Percentiles rank a stretch among this genome's conserved stretches.
These are phyloP conservation scores for Rhododendron williamsianum DNA, from an alignment of 148 eudicot species.

Conservation along the genomic window DNA sequence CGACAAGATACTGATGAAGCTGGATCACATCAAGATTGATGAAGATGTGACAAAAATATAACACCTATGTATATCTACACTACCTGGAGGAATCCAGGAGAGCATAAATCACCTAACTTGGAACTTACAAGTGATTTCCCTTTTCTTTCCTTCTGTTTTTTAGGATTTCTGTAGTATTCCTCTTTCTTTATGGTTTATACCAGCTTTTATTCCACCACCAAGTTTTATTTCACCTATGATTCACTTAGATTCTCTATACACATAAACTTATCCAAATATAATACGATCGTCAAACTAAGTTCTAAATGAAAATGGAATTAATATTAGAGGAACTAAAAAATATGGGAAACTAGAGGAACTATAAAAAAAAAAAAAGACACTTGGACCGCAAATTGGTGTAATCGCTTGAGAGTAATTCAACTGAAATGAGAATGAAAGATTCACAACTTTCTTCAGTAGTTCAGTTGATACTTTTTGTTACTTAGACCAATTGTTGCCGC, in stretches of 20 bases:
- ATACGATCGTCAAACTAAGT: background rate
- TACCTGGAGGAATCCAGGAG: background rate
- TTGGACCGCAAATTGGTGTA: background rate
- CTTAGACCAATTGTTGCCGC: background rate
- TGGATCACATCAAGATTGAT: background rate
- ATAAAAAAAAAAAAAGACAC: background rate
- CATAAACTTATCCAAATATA: background rate
- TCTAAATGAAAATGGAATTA: too few relatives aligned
- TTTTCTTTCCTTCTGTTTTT: background rate
- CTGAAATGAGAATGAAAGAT: background rate
- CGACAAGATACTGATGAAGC: background rate
- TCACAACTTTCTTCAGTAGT: background rate
- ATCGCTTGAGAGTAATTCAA: background rate
- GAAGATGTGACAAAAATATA: background rate
- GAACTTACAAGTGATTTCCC: background rate
- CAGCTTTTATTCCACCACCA: background rate
- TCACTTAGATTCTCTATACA: background rate
- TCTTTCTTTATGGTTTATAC: background rate
- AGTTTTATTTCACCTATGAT: background rate
- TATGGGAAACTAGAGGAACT: background rate
- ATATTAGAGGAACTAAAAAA: background rate
- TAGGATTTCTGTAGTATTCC: background rate
- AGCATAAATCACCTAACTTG: background rate
- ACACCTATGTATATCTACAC: background rate
- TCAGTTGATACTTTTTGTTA: background rate